These are phyloP conservation scores for Saccharomyces eubayanus DNA, from an alignment of 805 yeast species.

Conservation along the genomic window DNA sequence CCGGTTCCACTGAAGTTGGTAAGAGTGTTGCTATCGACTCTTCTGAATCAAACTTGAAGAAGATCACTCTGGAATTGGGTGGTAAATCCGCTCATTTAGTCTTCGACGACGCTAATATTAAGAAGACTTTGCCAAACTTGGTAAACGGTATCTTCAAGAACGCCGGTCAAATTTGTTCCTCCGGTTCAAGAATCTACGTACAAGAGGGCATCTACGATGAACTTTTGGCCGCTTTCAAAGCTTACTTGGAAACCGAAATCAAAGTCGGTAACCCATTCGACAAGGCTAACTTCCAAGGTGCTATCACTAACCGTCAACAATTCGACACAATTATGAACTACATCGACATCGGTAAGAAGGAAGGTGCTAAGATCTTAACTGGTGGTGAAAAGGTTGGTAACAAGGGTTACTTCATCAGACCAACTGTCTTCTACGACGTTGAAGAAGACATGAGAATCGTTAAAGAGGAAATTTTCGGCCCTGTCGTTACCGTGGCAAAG, in stretches of 20 bases:
- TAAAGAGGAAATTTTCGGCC: slow-evolving; percentile 73
- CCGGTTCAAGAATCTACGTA: slow-evolving; percentile 71
- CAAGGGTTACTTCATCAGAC: slow-evolving; percentile 65
- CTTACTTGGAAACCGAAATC: slow-evolving; percentile 44
- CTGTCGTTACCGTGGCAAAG: slow-evolving; percentile 63
- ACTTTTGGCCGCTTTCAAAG: slow-evolving; percentile 49
- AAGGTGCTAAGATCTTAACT: slow-evolving; percentile 58
- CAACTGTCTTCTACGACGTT: slow-evolving; percentile 68
- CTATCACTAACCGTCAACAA: slow-evolving; percentile 65
- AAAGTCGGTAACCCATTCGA: slow-evolving; percentile 75
- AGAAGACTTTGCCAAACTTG: slow-evolving; percentile 42
- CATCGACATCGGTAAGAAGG: slow-evolving; percentile 56
- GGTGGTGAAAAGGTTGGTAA: slow-evolving; percentile 62
- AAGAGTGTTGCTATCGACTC: slow-evolving; percentile 61
- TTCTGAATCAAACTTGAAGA: slow-evolving; percentile 65
- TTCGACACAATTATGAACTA: slow-evolving; percentile 59
- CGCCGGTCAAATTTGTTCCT: slow-evolving; percentile 78
- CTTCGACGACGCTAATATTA: slow-evolving; percentile 58
- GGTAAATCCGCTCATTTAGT: slow-evolving; percentile 77
- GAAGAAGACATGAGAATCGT: slow-evolving; percentile 53
- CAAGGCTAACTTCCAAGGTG: slow-evolving; percentile 61
- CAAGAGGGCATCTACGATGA: slow-evolving; percentile 66
- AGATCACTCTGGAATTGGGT: slow-evolving; percentile 74
- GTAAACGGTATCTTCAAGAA: slow-evolving; percentile 65
- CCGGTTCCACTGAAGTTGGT: slow-evolving; percentile 76